Conservation (phyloP, 2,329 filamentous ascomycete species). For the Fusarium denticulatum region DNA sequence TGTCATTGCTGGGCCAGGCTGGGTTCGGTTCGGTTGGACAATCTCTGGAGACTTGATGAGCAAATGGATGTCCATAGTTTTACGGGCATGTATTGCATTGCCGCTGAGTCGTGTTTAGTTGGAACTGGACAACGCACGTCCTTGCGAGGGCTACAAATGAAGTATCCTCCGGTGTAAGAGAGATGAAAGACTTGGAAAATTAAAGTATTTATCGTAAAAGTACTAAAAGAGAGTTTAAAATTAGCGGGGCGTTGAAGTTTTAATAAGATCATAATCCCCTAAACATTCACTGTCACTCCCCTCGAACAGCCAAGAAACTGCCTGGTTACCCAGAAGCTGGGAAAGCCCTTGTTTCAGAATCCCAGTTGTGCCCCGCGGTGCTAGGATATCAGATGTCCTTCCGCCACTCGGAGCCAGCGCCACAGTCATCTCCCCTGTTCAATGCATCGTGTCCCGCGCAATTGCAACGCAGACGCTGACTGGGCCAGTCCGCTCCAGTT, state of each 20-base stretch:
- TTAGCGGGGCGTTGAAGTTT: background rate
- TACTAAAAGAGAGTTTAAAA: background rate
- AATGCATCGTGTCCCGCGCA: background rate
- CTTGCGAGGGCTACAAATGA: background rate
- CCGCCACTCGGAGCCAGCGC: conserved; percentile 34
- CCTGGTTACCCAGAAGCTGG: conserved; percentile 19
- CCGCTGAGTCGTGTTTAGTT: background rate
- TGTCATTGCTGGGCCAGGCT: conserved; percentile 15
- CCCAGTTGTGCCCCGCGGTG: conserved; percentile 18
- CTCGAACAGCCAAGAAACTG: background rate
- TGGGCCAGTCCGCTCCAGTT: background rate
- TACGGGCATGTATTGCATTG: background rate
- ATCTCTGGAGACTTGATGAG: conserved; percentile 8
- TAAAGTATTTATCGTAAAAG: background rate
- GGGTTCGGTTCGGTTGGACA: background rate
- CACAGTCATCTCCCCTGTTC: background rate
- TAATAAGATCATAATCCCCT: background rate
- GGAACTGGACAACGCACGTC: background rate
- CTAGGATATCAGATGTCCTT: conserved; percentile 21
- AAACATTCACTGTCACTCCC: background rate
- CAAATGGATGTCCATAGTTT: conserved; percentile 8
- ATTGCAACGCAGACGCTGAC: conserved; percentile 24
- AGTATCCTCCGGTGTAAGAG: background rate
- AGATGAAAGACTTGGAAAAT: background rate
- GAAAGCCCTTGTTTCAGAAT: conserved; percentile 32